Evolutionary conservation across 2,329 filamentous ascomycete genomes (phyloP).

Genomic region (Xylariaceae sp.): DNA sequence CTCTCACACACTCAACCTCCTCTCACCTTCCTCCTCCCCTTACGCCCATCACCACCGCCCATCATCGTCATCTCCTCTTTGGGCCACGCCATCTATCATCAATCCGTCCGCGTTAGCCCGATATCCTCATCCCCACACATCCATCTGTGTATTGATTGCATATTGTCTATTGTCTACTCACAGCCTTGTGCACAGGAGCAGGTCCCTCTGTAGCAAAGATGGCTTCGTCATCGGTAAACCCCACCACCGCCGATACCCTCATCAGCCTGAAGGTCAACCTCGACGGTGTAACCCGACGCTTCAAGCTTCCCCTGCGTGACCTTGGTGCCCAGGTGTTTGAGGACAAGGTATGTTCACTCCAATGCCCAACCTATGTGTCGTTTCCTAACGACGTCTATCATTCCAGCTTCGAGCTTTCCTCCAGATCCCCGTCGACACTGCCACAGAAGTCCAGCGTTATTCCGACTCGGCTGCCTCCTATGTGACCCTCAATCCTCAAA

Average conservation of each 20-base stretch:
- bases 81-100: background rate
- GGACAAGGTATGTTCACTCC: conserved; percentile 64
- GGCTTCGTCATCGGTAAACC: conserved; percentile 29
- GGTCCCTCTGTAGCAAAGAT: conserved; percentile 29
- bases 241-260: conserved; percentile 56
- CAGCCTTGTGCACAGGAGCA: conserved; percentile 1
- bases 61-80: background rate
- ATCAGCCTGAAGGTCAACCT: conserved; percentile 84
- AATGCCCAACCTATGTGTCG: background rate
- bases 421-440: conserved; percentile 56
- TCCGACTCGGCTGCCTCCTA: conserved; percentile 86
- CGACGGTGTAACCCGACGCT: conserved; percentile 71
- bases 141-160: background rate
- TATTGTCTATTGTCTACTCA: background rate
- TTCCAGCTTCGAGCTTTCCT: conserved; percentile 66
- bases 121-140: background rate
- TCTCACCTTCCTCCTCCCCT: background rate
- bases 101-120: background rate
- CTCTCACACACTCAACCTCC: background rate
- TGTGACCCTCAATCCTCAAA: conserved; percentile 72
- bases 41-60: background rate
- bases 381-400: conserved; percentile 5
- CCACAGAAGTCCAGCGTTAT: conserved; percentile 80
- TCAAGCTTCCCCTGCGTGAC: conserved; percentile 86
- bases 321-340: conserved; percentile 71